These are phyloP conservation scores for Arabidopsis lyrata DNA, from an alignment of 441 rosid species.

Conservation along the genomic window DNA sequence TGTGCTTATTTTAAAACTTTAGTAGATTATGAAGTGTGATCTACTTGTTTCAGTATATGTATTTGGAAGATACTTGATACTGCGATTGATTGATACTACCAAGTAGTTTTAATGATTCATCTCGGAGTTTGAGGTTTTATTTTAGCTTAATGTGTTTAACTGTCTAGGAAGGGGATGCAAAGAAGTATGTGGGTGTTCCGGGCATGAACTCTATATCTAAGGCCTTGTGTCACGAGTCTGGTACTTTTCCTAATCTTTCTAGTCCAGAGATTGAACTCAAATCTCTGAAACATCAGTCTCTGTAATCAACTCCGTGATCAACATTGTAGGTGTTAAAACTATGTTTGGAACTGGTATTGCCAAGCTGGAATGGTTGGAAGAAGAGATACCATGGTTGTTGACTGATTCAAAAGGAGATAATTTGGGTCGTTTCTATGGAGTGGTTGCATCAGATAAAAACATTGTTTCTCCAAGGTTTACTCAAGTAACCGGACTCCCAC, in stretches of 20 bases:
- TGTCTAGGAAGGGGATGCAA: constrained; percentile 59
- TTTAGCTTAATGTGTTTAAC: neutral
- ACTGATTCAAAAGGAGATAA: constrained; percentile 62
- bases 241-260: constrained; percentile 42
- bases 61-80: neutral
- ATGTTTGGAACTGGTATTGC: constrained; percentile 71
- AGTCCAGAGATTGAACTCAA: constrained; percentile 1
- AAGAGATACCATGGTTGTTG: constrained; percentile 65
- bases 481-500: constrained; percentile 58
- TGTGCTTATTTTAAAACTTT: neutral
- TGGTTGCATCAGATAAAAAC: constrained; percentile 75
- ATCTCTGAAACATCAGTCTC: neutral
- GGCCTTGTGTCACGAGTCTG: constrained; percentile 68
- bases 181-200: constrained; percentile 78
- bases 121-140: constrained; percentile 2
- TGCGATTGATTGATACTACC: neutral
- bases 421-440: constrained; percentile 67
- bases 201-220: constrained; percentile 83
- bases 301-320: constrained; percentile 8
- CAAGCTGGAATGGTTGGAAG: constrained; percentile 71
- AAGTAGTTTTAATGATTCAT: neutral
- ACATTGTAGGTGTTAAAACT: constrained; percentile 65
- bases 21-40: neutral
- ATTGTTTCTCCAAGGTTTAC: constrained; percentile 68
- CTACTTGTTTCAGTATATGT: neutral